Percentiles rank a stretch among this genome's conserved stretches.
Evolutionary conservation across 345 rosid genomes (phyloP).

Genomic region (Acer campestre): DNA sequence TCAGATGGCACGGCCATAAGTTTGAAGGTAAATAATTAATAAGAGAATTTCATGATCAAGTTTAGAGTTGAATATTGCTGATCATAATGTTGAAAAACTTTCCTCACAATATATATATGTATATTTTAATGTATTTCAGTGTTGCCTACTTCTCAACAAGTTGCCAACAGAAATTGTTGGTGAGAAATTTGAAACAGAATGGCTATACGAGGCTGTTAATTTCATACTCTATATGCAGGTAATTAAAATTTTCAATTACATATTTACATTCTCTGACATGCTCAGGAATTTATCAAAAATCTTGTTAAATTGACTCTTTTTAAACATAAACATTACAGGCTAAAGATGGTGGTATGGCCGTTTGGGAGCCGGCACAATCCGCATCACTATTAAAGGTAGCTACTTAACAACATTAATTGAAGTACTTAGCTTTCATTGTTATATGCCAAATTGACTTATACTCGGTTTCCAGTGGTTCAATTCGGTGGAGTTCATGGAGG

Average conservation of each 20-base stretch:
- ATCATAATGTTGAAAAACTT: background rate
- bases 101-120: background rate
- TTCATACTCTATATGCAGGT: constrained; percentile 45
- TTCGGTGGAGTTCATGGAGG: constrained; percentile 49
- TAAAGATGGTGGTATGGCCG: constrained; percentile 49
- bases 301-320: too few relatives aligned
- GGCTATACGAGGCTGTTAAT: constrained; percentile 46
- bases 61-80: too few relatives aligned
- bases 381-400: constrained; percentile 51
- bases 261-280: too few relatives aligned
- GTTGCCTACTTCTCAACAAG: constrained; percentile 38
- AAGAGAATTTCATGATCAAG: too few relatives aligned
- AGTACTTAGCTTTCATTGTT: background rate
- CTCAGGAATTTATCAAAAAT: too few relatives aligned
- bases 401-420: background rate
- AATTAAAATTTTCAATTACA: background rate
- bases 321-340: constrained; percentile 12
- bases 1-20: constrained; percentile 20
- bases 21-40: constrained; percentile 5
- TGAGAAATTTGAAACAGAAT: constrained; percentile 35
- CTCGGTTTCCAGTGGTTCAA: constrained; percentile 39
- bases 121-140: constrained; percentile 23
- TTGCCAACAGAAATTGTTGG: constrained; percentile 39
- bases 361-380: constrained; percentile 59
- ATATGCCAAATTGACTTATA: background rate